A percentile compares a stretch with the other conserved stretches of the same genome.
Evolutionary conservation across 768 basidiomycete genomes (phyloP).

Genomic region (Kwoniella sp.): DNA sequence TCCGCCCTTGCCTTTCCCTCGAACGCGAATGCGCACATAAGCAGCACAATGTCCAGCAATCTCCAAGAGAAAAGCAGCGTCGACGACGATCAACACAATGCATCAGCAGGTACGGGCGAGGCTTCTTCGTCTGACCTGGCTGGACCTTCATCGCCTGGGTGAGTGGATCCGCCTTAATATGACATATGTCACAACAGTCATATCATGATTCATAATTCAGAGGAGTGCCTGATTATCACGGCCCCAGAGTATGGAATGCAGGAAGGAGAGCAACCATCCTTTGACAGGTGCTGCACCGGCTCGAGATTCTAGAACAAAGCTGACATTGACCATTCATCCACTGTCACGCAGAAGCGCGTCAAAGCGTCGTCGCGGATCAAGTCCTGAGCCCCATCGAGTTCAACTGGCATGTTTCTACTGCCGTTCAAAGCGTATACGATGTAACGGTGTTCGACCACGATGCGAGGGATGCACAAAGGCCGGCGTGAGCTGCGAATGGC

Average conservation of each 20-base stretch:
- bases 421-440: conserved; percentile 42
- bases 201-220: too few relatives aligned
- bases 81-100: background rate
- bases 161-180: too few relatives aligned
- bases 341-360: background rate
- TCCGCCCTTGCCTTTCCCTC: too few relatives aligned
- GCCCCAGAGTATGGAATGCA: too few relatives aligned
- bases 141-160: conserved; percentile 13
- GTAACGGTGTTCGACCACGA: conserved; percentile 37
- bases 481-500: conserved; percentile 49
- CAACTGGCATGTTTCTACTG: conserved; percentile 46
- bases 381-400: conserved; percentile 29
- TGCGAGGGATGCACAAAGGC: conserved; percentile 44
- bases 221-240: too few relatives aligned
- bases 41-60: background rate
- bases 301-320: too few relatives aligned
- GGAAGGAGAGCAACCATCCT: too few relatives aligned
- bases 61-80: background rate
- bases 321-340: background rate
- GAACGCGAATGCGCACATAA: too few relatives aligned
- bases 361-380: conserved; percentile 12
- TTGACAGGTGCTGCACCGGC: too few relatives aligned
- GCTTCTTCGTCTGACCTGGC: conserved; percentile 3
- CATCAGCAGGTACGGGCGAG: background rate
- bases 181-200: too few relatives aligned